Conservation (phyloP, 2,329 filamentous ascomycete species). For the Clonostachys rosea region DNA sequence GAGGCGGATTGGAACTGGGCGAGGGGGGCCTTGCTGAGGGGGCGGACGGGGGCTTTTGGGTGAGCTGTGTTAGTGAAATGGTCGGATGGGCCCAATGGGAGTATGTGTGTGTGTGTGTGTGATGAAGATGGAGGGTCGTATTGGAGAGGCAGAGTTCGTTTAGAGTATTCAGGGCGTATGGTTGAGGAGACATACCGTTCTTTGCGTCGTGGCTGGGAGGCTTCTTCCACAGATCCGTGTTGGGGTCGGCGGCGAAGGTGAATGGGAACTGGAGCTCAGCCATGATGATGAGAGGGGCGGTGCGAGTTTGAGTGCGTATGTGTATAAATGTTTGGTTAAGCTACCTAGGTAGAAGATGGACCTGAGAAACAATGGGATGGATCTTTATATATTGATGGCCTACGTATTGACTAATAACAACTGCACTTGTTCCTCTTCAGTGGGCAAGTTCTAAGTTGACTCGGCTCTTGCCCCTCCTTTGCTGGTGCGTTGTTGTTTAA, state of each 20-base stretch:
- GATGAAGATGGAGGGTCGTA: background rate
- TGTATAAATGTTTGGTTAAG: background rate
- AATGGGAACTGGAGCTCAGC: conserved; percentile 23
- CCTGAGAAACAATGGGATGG: background rate
- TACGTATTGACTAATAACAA: background rate
- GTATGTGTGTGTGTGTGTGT: background rate
- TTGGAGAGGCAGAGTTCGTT: conserved; percentile 11
- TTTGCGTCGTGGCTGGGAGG: conserved; percentile 62
- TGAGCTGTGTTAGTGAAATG: background rate
- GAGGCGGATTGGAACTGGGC: conserved; percentile 56
- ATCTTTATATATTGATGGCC: background rate
- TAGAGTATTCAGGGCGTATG: conserved; percentile 9
- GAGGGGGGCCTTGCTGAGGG: conserved; percentile 35
- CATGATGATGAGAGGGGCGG: background rate
- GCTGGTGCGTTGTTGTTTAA: too few species aligned
- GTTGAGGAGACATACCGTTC: conserved; percentile 38
- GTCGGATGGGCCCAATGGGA: too few species aligned
- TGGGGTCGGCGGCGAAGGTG: conserved; percentile 49
- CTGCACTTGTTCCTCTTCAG: background rate
- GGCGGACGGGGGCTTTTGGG: conserved; percentile 16
- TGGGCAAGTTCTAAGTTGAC: too few species aligned
- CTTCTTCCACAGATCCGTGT: conserved; percentile 76
- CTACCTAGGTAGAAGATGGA: background rate
- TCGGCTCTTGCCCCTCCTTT: too few species aligned
- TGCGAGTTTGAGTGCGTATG: background rate